Conservation (phyloP, 371 early-diverging fungal genomes). For the Umbelopsis sp. region DNA sequence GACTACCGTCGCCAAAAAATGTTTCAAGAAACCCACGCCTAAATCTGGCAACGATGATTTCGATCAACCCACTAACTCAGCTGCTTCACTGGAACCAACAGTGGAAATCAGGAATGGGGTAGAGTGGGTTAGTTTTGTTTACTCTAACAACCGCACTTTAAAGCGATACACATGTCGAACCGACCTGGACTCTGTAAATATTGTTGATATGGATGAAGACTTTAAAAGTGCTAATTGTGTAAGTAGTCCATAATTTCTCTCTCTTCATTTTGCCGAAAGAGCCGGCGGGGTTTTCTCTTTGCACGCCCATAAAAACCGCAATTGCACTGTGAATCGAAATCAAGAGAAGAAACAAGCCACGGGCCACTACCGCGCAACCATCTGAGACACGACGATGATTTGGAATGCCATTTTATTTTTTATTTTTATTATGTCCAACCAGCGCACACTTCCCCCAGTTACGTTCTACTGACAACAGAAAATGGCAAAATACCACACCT, state of each 20-base stretch:
- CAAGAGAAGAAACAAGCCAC: no score
- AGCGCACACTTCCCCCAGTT: no score
- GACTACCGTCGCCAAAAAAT: not conserved
- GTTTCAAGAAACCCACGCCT: conserved; percentile 7
- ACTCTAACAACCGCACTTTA: conserved; percentile 65
- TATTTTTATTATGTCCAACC: no score
- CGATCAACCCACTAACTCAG: conserved; percentile 20
- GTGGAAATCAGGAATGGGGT: conserved; percentile 59
- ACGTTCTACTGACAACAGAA: no score
- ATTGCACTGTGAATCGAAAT: no score
- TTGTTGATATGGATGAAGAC: conserved; percentile 64
- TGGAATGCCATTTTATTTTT: no score
- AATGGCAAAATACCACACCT: no score
- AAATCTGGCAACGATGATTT: conserved; percentile 12
- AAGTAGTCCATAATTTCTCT: conserved; percentile 26
- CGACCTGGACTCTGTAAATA: conserved; percentile 71
- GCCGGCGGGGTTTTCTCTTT: conserved; percentile 1
- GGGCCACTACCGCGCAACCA: no score
- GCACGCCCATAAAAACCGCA: not conserved
- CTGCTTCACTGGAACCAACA: conserved; percentile 41
- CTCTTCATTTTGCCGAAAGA: conserved; percentile 1
- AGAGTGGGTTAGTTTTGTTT: conserved; percentile 73
- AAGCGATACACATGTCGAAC: conserved; percentile 78
- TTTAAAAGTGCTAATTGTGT: conserved; percentile 85
- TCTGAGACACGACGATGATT: no score